Conservation (phyloP, 306 rosid species). For the Corylus avellana region DNA sequence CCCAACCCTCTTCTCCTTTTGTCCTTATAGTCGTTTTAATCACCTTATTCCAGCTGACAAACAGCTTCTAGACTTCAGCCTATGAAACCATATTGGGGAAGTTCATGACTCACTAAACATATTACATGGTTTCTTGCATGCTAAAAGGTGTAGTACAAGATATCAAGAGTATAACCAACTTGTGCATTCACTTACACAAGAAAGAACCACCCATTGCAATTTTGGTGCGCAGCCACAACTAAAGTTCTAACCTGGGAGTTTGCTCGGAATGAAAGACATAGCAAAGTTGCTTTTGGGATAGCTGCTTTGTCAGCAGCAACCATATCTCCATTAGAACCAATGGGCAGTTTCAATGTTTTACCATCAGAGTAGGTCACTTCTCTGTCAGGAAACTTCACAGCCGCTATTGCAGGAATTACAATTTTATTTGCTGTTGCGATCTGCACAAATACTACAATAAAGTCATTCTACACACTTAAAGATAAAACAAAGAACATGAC, state of each 20-base stretch:
- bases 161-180: background rate
- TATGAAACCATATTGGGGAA: background rate
- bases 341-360: conserved; percentile 66
- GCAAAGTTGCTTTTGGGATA: conserved; percentile 62
- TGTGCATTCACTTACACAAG: background rate
- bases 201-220: background rate
- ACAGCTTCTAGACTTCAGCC: background rate
- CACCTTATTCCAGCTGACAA: conserved; percentile 5
- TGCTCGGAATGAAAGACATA: conserved; percentile 85
- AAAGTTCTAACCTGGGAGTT: conserved; percentile 59
- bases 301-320: conserved; percentile 36
- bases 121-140: background rate
- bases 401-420: conserved; percentile 64
- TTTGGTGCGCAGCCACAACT: conserved; percentile 10
- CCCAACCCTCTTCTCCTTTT: background rate
- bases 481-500: background rate
- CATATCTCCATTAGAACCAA: conserved; percentile 34
- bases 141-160: background rate
- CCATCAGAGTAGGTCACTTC: conserved; percentile 62
- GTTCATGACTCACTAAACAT: background rate
- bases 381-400: conserved; percentile 76
- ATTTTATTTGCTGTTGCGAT: conserved; percentile 68
- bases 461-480: conserved; percentile 13
- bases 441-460: conserved; percentile 40
- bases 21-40: conserved; percentile 1